Percentiles rank a stretch among this genome's conserved stretches.
These are phyloP conservation scores for Deuterostichococcus epilithicus DNA, from an alignment of 139 green algal species.

Conservation along the genomic window DNA sequence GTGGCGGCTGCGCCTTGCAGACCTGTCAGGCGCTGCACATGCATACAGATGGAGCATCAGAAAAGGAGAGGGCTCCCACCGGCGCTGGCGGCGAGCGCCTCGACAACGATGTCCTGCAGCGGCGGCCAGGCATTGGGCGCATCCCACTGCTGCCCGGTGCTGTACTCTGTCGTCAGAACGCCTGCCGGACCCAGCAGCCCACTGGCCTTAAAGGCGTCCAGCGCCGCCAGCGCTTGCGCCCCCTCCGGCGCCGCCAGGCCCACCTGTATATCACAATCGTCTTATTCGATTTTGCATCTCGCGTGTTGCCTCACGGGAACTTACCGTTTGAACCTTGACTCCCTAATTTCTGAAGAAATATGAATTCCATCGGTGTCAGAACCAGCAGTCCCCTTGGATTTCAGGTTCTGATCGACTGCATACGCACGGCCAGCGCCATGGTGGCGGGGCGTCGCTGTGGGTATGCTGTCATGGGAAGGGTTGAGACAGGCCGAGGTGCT, in stretches of 20 bases:
- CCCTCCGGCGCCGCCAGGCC: background rate
- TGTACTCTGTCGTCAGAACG: slow-evolving; percentile 55
- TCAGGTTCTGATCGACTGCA: too few relatives aligned
- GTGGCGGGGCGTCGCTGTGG: too few relatives aligned
- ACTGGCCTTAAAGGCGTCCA: slow-evolving; percentile 20
- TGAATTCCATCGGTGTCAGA: too few relatives aligned
- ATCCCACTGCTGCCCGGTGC: slow-evolving; percentile 92
- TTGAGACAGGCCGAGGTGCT: too few relatives aligned
- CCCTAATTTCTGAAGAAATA: too few relatives aligned
- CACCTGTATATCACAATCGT: background rate
- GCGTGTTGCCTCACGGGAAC: too few relatives aligned
- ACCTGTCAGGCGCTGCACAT: background rate
- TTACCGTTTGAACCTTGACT: too few relatives aligned
- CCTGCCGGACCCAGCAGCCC: slow-evolving; percentile 46
- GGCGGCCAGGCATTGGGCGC: slow-evolving; percentile 92
- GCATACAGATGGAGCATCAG: background rate
- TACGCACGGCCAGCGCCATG: too few relatives aligned
- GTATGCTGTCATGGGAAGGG: too few relatives aligned
- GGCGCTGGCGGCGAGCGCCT: slow-evolving; percentile 23
- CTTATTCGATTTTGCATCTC: too few relatives aligned
- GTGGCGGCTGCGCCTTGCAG: too few relatives aligned
- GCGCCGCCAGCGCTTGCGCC: slow-evolving; percentile 10
- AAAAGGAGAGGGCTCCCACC: background rate
- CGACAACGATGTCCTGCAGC: slow-evolving; percentile 74
- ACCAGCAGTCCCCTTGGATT: too few relatives aligned